Conservation (phyloP, 768 basidiomycete species). For the Lyophyllum shimeji region DNA sequence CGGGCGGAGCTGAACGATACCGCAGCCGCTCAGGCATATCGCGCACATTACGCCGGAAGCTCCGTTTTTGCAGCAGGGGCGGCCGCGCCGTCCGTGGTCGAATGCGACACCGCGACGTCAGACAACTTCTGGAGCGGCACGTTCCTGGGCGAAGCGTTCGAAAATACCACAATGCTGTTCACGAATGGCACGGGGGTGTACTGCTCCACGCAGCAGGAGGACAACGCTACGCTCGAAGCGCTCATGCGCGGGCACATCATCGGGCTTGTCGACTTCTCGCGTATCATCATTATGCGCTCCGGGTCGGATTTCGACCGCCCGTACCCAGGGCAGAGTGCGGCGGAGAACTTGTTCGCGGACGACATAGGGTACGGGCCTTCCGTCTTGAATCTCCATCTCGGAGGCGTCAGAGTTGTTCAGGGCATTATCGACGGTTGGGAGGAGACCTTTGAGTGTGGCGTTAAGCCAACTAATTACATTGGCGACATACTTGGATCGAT, state of each 20-base stretch:
- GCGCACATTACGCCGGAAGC: not conserved
- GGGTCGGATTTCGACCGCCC: constrained; percentile 11
- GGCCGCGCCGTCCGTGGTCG: constrained; percentile 8
- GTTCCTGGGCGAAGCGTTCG: constrained; percentile 5
- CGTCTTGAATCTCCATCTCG: too few relatives aligned
- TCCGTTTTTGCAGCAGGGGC: constrained; percentile 1
- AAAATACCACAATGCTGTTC: constrained; percentile 9
- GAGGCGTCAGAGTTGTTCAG: not conserved
- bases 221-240: constrained; percentile 11
- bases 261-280: constrained; percentile 5
- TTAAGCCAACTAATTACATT: constrained; percentile 1
- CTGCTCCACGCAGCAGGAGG: constrained; percentile 13
- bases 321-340: constrained; percentile 9
- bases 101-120: constrained; percentile 12
- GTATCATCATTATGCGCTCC: constrained; percentile 12
- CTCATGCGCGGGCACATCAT: constrained; percentile 2
- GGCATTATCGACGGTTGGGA: constrained; percentile 4
- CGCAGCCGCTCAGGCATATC: not conserved
- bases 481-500: constrained; percentile 3
- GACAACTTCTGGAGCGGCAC: constrained; percentile 9
- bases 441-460: not conserved
- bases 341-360: constrained; percentile 5
- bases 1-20: constrained; percentile 5
- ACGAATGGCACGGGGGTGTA: constrained; percentile 11
- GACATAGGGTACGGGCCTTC: not conserved